phyloP scores from a whole-genome alignment of 768 basidiomycete species.

The Tylopilus intermedius region DNA sequence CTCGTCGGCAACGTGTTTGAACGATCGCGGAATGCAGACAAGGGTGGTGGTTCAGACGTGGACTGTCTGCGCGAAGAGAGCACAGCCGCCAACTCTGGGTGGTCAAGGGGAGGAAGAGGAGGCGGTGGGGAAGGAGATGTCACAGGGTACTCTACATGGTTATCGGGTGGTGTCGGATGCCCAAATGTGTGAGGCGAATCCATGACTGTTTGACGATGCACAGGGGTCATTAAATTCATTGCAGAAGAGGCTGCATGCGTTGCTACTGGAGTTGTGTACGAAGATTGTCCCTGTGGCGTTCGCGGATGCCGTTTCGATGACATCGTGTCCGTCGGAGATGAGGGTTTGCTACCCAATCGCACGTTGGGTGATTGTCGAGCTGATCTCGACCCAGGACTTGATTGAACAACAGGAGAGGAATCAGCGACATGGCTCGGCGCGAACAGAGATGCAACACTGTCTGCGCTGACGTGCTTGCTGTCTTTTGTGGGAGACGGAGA shows the following conservation, averaged over 20 bases:
- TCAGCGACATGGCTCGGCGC: conserved; percentile 19
- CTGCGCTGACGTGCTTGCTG: conserved; percentile 10
- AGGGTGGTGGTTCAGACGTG: conserved; percentile 2
- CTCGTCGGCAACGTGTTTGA: conserved; percentile 22
- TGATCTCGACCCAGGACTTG: conserved; percentile 15
- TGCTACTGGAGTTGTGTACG: conserved; percentile 15
- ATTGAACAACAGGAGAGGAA: not conserved
- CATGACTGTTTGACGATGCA: conserved; percentile 15
- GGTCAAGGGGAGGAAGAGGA: conserved; percentile 53
- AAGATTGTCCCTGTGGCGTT: conserved; percentile 24
- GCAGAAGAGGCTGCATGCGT: conserved; percentile 9
- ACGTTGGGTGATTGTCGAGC: conserved; percentile 18
- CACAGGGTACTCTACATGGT: conserved; percentile 17
- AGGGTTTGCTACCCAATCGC: conserved; percentile 20
- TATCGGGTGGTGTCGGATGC: conserved; percentile 31
- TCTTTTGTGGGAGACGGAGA: conserved; percentile 21
- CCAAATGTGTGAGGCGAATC: conserved; percentile 43
- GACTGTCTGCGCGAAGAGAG: conserved; percentile 20
- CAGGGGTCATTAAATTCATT: conserved; percentile 27
- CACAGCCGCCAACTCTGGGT: conserved; percentile 27
- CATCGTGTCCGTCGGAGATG: conserved; percentile 30
- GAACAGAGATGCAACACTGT: conserved; percentile 18
- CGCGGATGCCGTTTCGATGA: conserved; percentile 24
- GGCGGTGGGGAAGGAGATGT: conserved; percentile 38
- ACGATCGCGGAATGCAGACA: conserved; percentile 17